Evolutionary conservation across 495 filamentous ascomycete genomes (phyloP).

Genomic region (Neurospora sp.): DNA sequence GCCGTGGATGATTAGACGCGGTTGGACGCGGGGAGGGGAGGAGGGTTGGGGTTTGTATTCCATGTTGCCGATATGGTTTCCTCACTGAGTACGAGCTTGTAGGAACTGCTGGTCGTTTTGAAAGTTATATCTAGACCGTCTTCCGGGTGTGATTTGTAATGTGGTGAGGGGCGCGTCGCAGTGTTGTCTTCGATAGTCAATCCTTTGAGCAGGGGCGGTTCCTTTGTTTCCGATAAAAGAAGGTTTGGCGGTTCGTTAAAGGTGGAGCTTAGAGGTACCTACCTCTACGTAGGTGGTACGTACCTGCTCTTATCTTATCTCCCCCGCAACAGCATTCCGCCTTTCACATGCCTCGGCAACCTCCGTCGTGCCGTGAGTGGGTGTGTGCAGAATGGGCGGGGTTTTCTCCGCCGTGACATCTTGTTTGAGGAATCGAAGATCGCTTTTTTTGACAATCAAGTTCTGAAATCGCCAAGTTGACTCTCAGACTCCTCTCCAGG

Average conservation of each 20-base stretch:
- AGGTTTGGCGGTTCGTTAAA: background rate
- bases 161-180: background rate
- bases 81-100: too few species aligned
- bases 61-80: constrained; percentile 6
- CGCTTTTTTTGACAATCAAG: background rate
- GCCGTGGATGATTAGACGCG: constrained; percentile 77
- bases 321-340: background rate
- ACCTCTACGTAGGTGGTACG: background rate
- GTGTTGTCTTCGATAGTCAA: background rate
- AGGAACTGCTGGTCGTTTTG: too few species aligned
- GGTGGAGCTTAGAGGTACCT: background rate
- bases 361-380: too few species aligned
- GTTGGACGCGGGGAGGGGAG: constrained; percentile 22
- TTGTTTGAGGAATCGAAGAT: background rate
- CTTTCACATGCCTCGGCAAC: background rate
- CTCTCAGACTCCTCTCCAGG: background rate
- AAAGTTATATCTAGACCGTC: background rate
- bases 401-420: background rate
- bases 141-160: background rate
- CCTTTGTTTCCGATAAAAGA: background rate
- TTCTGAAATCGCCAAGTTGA: background rate
- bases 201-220: background rate
- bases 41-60: constrained; percentile 19
- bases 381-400: background rate
- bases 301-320: background rate